Evolutionary conservation across 2,329 filamentous ascomycete species (phyloP), one percentile per base, ranked within the genome.

Genomic region (Gremmenia infestans): DNA sequence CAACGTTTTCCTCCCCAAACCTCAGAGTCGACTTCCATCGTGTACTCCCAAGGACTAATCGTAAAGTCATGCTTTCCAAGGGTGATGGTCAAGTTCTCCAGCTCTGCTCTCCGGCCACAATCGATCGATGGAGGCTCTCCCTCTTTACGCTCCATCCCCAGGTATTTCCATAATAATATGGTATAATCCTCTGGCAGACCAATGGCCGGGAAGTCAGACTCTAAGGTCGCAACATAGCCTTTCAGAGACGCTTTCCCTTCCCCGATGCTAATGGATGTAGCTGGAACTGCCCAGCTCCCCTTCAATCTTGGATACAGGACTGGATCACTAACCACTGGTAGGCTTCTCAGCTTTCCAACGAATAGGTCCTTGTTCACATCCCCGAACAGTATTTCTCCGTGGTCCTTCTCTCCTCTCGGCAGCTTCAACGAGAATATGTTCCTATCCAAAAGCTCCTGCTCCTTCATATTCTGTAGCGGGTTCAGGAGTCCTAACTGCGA

Each of bases 371-470:
- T 22, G 32, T 58, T 53, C n/a, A 51, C 35, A 19, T 32, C 39
- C 11, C 56, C 56, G 19, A 58, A 58, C 11, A 49, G 11, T 14
- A 58, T 42, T 39, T 56, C 56, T 9, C 56, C 53, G 9, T 28
- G 19, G 15, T 58, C 46, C 1, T 36, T 42, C 11, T 43, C 12
- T 1, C 17, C 39, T 5, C 49, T 40, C 9, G 56, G 43, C 9
- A 58, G 36, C 25, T 53, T 55, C 17, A 58, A 28, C 23, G 48
- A 47, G 39, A 55, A 55, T 2, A 53, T 11, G 45, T 55, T 58
- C 46, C 53, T 55, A 35, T 58, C 53, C 25, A 58, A 32, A 11
- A 58, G 35, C 14, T 40, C 35, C 15, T 42, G 48, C n/a, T 32
- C 14, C 9, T 22, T 47, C 43, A 54, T 52, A 28, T 47, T 53